A percentile compares a stretch with the other conserved stretches of the same genome.
Conservation (phyloP, 2,329 filamentous ascomycete species). For the Westerdykella sp. region DNA sequence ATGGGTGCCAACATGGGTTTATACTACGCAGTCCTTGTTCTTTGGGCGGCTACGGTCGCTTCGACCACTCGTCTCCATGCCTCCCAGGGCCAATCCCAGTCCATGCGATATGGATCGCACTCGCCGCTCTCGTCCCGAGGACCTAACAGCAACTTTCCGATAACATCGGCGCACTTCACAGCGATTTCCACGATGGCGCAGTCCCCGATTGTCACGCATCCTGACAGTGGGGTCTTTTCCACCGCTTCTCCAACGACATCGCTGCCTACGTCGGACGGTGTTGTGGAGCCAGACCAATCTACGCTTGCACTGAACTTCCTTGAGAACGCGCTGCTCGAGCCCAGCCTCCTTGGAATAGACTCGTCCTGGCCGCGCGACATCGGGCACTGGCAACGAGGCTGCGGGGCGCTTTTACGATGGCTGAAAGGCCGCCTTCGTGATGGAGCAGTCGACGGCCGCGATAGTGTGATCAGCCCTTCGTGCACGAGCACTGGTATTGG, state of each 20-base stretch:
- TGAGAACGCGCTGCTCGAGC: constrained; percentile 12
- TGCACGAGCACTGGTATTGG: constrained; percentile 9
- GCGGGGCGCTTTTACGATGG: constrained; percentile 24
- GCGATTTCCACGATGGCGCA: constrained; percentile 4
- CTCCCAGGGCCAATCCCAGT: constrained; percentile 4
- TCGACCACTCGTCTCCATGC: constrained; percentile 15
- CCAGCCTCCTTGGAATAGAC: constrained; percentile 10
- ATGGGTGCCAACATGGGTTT: constrained; percentile 31
- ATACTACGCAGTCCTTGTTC: constrained; percentile 30
- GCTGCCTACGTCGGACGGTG: constrained; percentile 11
- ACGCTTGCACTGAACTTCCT: constrained; percentile 24
- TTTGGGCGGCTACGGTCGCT: constrained; percentile 32
- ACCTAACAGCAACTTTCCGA: not conserved
- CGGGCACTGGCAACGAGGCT: not conserved
- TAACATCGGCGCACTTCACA: constrained; percentile 4
- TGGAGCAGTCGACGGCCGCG: constrained; percentile 12
- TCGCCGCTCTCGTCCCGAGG: constrained; percentile 7
- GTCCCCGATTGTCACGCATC: constrained; percentile 10
- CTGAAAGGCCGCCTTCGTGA: constrained; percentile 25
- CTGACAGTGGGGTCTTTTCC: constrained; percentile 8
- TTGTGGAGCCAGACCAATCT: constrained; percentile 14
- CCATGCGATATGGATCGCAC: constrained; percentile 12
- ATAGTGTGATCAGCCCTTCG: constrained; percentile 6
- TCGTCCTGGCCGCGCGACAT: constrained; percentile 16
- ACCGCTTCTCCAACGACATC: constrained; percentile 13